phyloP scores from a whole-genome alignment of 2,329 filamentous ascomycete genomes.

The Endocalyx cinctus region DNA sequence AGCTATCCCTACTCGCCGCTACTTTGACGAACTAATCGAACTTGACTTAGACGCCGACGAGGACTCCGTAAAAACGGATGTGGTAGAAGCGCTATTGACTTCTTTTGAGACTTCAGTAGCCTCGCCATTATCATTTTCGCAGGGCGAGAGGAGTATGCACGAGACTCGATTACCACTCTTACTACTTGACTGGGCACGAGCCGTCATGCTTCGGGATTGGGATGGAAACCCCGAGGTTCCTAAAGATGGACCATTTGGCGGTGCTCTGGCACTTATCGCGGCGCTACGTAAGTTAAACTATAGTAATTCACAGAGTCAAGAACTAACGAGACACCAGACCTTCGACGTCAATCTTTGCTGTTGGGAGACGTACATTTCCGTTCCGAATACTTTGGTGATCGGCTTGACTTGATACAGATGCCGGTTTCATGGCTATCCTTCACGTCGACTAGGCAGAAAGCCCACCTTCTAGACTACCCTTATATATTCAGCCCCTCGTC shows the following conservation, averaged over 20 bases:
- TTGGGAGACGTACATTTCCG: conserved; percentile 67
- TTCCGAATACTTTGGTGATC: conserved; percentile 70
- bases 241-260: conserved; percentile 67
- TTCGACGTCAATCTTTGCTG: conserved; percentile 58
- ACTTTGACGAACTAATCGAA: conserved; percentile 41
- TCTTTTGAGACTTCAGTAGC: conserved; percentile 50
- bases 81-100: conserved; percentile 44
- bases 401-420: conserved; percentile 69
- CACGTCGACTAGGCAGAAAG: conserved; percentile 53
- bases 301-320: too few relatives aligned
- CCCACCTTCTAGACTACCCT: conserved; percentile 75
- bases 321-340: too few relatives aligned
- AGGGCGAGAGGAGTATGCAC: conserved; percentile 48
- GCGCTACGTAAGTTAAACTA: conserved; percentile 68
- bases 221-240: conserved; percentile 67
- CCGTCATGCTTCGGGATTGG: conserved; percentile 76
- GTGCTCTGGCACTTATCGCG: conserved; percentile 69
- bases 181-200: conserved; percentile 67
- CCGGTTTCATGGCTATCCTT: conserved; percentile 67
- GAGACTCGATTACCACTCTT: conserved; percentile 53
- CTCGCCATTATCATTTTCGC: conserved; percentile 43
- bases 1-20: conserved; percentile 49
- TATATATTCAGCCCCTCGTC: conserved; percentile 72
- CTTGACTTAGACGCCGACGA: conserved; percentile 31
- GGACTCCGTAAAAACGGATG: conserved; percentile 31